Evolutionary conservation across 306 rosid species (phyloP).

Genomic region (Pterocarpus macrocarpus): DNA sequence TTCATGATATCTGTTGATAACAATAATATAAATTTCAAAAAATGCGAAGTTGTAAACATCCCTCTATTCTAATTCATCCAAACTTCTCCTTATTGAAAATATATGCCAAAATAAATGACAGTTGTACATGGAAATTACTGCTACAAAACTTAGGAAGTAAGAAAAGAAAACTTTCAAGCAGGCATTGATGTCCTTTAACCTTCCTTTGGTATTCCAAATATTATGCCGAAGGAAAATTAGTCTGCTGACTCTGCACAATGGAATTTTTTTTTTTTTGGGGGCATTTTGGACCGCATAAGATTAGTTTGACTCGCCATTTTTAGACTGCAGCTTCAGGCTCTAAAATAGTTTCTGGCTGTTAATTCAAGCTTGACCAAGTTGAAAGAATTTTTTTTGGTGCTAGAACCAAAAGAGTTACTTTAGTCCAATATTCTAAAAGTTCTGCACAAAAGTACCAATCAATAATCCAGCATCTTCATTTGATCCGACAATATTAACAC

Average conservation of each 20-base stretch:
- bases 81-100: neutral
- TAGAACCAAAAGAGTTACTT: neutral
- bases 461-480: constrained; percentile 13
- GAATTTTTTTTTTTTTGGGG: neutral
- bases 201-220: constrained; percentile 2
- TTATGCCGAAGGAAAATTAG: neutral
- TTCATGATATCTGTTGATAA: neutral
- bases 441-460: constrained; percentile 1
- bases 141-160: neutral
- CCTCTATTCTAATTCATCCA: constrained; percentile 33
- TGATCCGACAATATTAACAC: constrained; percentile 33
- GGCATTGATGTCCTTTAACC: neutral
- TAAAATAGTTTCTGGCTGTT: neutral
- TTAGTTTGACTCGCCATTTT: neutral
- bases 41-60: neutral
- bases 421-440: constrained; percentile 30
- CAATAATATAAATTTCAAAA: too few species aligned
- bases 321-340: neutral
- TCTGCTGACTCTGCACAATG: neutral
- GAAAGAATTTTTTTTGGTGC: neutral
- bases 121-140: constrained; percentile 20
- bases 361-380: constrained; percentile 26
- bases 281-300: too few species aligned
- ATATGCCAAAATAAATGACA: constrained; percentile 5
- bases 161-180: neutral